Evolutionary conservation across 2,329 filamentous ascomycete genomes (phyloP).

Genomic region (Pseudogymnoascus sp.): DNA sequence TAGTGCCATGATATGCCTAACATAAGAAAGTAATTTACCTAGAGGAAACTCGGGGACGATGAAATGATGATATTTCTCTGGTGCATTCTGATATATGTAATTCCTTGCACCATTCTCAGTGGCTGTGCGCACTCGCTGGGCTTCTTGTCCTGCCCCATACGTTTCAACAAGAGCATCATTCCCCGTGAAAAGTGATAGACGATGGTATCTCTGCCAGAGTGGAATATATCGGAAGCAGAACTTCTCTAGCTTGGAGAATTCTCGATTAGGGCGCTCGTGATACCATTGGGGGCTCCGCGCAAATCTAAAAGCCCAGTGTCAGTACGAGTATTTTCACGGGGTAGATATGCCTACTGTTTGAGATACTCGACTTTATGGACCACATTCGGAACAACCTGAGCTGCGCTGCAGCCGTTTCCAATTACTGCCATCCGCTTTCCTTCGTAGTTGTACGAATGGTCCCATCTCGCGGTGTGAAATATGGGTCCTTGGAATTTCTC

Average conservation of each 20-base stretch:
- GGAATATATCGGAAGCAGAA: conserved; percentile 23
- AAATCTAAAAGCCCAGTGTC: not conserved
- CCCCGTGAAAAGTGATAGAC: conserved; percentile 18
- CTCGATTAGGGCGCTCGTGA: conserved; percentile 27
- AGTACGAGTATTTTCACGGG: not conserved
- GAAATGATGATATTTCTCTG: conserved; percentile 7
- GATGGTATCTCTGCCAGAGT: conserved; percentile 18
- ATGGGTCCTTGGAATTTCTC: conserved; percentile 24
- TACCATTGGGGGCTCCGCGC: conserved; percentile 27
- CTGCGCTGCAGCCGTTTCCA: conserved; percentile 28
- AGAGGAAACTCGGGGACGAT: conserved; percentile 12
- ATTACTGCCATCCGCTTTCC: conserved; percentile 26
- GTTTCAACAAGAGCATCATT: conserved; percentile 17
- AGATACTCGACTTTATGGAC: conserved; percentile 18
- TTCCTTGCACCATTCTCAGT: not conserved
- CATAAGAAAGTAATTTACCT: not conserved
- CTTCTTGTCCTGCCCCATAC: conserved; percentile 17
- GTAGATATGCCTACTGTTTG: conserved; percentile 19
- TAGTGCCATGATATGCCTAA: not conserved
- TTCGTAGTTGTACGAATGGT: conserved; percentile 19
- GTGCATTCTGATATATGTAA: not conserved
- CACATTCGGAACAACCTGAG: conserved; percentile 24
- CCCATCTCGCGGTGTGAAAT: conserved; percentile 27
- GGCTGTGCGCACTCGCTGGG: conserved; percentile 10
- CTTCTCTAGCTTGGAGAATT: conserved; percentile 24